phyloP scores from a whole-genome alignment of 2,329 filamentous ascomycete genomes.

The Arthrocladium fulminans region DNA sequence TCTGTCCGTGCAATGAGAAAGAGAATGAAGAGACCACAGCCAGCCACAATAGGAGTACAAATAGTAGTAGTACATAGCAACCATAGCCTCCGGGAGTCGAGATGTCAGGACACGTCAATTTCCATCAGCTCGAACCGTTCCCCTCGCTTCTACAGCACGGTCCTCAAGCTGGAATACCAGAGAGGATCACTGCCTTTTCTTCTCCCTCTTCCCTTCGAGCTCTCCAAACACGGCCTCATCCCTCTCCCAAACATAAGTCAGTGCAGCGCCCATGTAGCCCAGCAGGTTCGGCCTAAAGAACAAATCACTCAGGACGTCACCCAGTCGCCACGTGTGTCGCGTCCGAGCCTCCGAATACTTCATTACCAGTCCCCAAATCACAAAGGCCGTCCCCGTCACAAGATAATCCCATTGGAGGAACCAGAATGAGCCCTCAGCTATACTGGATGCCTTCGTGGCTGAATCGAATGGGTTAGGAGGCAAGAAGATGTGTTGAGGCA shows the following conservation, averaged over 20 bases:
- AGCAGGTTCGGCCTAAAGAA: background rate
- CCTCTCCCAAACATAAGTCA: background rate
- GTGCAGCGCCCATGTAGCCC: background rate
- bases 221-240: background rate
- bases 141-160: no score
- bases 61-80: no score
- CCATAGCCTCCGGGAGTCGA: no score
- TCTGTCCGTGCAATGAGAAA: no score
- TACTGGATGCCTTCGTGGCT: slow-evolving; percentile 19
- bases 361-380: slow-evolving; percentile 38
- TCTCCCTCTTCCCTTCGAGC: background rate
- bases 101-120: no score
- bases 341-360: slow-evolving; percentile 13
- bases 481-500: slow-evolving; percentile 32
- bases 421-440: slow-evolving; percentile 33
- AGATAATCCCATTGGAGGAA: slow-evolving; percentile 43
- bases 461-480: slow-evolving; percentile 27
- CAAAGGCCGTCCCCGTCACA: slow-evolving; percentile 32
- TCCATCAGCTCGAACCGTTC: no score
- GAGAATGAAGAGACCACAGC: no score
- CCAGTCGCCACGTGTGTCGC: background rate
- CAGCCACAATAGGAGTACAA: no score
- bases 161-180: no score
- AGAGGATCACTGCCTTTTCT: background rate
- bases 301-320: background rate